Base-by-base conservation (phyloP, 805 yeast genomes). In the Yamadazyma phyllophila region DNA sequence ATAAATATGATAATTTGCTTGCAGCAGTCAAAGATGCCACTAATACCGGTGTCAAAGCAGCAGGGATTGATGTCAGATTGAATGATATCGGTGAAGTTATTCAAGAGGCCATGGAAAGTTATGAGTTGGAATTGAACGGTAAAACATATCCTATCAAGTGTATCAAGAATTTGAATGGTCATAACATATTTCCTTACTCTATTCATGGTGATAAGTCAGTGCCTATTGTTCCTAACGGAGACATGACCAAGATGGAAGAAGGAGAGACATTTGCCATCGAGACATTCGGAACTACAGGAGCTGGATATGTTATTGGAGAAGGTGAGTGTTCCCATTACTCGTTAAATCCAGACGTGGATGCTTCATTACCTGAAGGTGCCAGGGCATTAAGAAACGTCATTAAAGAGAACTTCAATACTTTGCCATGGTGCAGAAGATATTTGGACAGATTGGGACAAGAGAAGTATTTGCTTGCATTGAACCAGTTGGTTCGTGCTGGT, bases 181-280 rank as follows among this genome's bases (percentile, higher is more conserved):
- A 94, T 70, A 91, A 83, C 61, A 94, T 94, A 58, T 83, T 80
- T 20, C 91, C 84, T 45, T 91, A 75, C 67, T 75, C 73, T 43
- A 94, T 94, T 59, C 99, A 94, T 66, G 94, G 91, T 35, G 97
- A 97, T 52, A 94, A 94, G 66, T 83, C 95, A 20, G 98, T 94
- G 39, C 99, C 99, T 13, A 94, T 94, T 58, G 96, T 94, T 30
- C 85, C 91, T 58, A 88, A 88, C 58, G 92, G 90, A 7, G 99
- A 94, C 63, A 79, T 79, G 65, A 94, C 98, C 9, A 92, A 92
- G 76, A 92, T 94, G 97, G 99, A 94, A 66, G 99, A 94, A 72
- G 97, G 97, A 52, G 99, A 94, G 66, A 84, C 89, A 2, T 92
- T 88, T 74, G 99, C 99, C 49, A 92, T 94, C 60, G 99, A 94